phyloP scores from a whole-genome alignment of 2,329 filamentous ascomycete genomes.

The Fusarium paranaense region DNA sequence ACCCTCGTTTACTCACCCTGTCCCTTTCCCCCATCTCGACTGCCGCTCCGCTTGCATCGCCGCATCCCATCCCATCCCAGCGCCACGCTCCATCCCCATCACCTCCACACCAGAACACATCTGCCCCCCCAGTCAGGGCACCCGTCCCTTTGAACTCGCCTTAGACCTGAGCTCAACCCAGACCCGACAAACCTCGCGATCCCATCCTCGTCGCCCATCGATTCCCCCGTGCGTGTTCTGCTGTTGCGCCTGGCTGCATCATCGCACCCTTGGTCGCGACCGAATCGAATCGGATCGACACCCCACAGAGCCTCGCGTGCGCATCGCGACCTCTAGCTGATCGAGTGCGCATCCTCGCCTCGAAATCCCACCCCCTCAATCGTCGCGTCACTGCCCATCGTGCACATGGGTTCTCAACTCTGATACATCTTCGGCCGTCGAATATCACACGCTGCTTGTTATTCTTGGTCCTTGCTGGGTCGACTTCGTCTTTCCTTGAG shows the following conservation, averaged over 20 bases:
- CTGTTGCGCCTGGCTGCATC: slow-evolving; percentile 35
- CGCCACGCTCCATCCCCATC: slow-evolving; percentile 39
- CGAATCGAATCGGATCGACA: slow-evolving; percentile 36
- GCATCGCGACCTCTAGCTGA: slow-evolving; percentile 41
- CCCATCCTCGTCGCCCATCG: slow-evolving; percentile 13
- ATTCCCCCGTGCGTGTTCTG: slow-evolving; percentile 7
- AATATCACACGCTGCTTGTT: slow-evolving; percentile 34
- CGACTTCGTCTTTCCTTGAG: slow-evolving; percentile 27
- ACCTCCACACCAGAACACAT: slow-evolving; percentile 41
- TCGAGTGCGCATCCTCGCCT: slow-evolving; percentile 33
- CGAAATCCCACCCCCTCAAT: slow-evolving; percentile 23
- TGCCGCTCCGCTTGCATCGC: slow-evolving; percentile 38
- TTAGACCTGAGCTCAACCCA: slow-evolving; percentile 14
- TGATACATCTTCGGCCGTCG: slow-evolving; percentile 36
- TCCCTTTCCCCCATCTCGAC: slow-evolving; percentile 32
- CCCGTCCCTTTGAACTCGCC: slow-evolving; percentile 29
- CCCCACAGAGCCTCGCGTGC: slow-evolving; percentile 40
- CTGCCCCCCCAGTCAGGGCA: slow-evolving; percentile 37
- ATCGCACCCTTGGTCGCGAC: slow-evolving; percentile 28
- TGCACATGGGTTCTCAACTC: slow-evolving; percentile 44
- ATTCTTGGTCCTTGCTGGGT: slow-evolving; percentile 7
- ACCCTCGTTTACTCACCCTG: slow-evolving; percentile 19
- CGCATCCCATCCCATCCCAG: slow-evolving; percentile 28
- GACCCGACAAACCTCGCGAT: slow-evolving; percentile 30
- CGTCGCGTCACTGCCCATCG: slow-evolving; percentile 38